Conservation (phyloP, 2,329 filamentous ascomycete species). For the Chlorencoelia australis region DNA sequence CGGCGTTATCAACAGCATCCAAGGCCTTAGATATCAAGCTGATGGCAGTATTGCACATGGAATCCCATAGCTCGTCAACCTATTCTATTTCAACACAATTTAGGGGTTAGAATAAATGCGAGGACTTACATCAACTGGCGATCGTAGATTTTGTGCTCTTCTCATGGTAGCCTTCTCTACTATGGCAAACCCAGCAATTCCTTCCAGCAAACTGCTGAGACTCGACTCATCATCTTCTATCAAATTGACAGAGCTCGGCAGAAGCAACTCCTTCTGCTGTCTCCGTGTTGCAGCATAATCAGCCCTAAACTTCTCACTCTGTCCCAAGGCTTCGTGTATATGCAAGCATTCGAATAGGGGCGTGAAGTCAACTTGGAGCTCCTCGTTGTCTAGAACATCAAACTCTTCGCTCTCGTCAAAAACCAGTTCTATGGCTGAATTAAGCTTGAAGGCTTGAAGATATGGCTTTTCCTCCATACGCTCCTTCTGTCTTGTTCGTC, state of each 20-base stretch:
- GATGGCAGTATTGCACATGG: constrained; percentile 86
- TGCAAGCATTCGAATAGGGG: constrained; percentile 92
- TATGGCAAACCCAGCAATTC: constrained; percentile 92
- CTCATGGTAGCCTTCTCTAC: constrained; percentile 92
- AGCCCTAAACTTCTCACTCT: constrained; percentile 79
- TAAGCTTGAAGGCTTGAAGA: constrained; percentile 76
- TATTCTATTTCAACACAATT: no score
- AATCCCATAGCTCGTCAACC: constrained; percentile 98
- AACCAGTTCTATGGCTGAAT: constrained; percentile 90
- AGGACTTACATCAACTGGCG: constrained; percentile 62
- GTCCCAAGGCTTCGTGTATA: constrained; percentile 89
- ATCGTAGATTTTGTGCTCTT: constrained; percentile 71
- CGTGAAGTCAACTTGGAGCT: constrained; percentile 87
- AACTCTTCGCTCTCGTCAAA: constrained; percentile 94
- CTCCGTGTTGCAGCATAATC: constrained; percentile 89
- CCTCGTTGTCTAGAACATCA: constrained; percentile 90
- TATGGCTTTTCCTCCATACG: constrained; percentile 67
- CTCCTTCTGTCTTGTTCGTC: constrained; percentile 73
- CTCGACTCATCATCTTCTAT: constrained; percentile 72
- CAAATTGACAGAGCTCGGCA: constrained; percentile 67
- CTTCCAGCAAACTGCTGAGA: constrained; percentile 83
- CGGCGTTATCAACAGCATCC: constrained; percentile 72
- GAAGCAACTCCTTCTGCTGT: constrained; percentile 81
- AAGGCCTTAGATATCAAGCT: constrained; percentile 72
- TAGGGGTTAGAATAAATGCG: no score